Base-by-base conservation (phyloP, 805 yeast genomes). In the Monosporozyma siamensis region DNA sequence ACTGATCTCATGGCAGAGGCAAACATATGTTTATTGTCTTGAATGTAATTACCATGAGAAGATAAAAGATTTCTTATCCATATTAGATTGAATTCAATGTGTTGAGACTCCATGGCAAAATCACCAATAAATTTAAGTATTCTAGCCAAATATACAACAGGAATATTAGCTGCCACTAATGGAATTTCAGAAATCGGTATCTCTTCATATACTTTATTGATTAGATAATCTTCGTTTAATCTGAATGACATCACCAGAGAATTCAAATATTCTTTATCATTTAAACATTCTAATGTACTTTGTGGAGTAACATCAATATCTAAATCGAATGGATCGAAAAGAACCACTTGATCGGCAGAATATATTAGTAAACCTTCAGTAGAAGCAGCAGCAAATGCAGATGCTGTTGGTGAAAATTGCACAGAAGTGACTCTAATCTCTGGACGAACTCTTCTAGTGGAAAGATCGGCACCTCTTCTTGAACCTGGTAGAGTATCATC, bases 161-260 rank as follows among this genome's bases (percentile, higher is more conserved):
- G 98, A 15, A 90, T 55, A 39, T 75, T 83, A n/a, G 69, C 61
- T 6, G 81, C 67, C 7, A 89, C 74, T 40, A 92, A 62, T 26
- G 72, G 67, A 30, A 90, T 75, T 55, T 88, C 95, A 3, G 68
- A 66, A n/a, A 74, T 56, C 2, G 92, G 90, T 8, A 89, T 70
- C 4, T 72, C 54, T 58, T 87, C 95, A 58, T 79, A 85, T 0
- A 85, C 83, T 46, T 71, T 71, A 47, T 80, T 80, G 21, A 89
- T 77, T 42, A 92, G 66, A 52, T 80, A 75, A 9, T 64, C 66
- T 58, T 92, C 98, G 58, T 92, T 92, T 46, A 92, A 71, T 61
- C 98, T 73, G 72, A 92, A 88, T 0, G 97, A 77, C 97, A 92
- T 88, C 11, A 89, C 84, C 44, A 90, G 64, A 0, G 97, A 90